phyloP scores from a whole-genome alignment of 2,329 filamentous ascomycete species.

The Rhynchosporium secalis region DNA sequence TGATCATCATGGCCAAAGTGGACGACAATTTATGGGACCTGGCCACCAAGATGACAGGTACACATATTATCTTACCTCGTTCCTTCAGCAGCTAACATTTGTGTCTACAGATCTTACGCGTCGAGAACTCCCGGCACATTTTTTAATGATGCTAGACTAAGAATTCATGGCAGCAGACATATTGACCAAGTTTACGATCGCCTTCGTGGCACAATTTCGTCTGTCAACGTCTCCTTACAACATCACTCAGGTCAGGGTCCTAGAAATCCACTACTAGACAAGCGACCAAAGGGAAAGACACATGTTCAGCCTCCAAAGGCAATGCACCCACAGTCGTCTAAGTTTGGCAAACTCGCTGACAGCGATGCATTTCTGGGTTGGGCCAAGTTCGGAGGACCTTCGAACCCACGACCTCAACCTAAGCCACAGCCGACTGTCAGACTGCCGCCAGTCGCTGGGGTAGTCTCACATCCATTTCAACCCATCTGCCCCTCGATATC shows the following conservation, averaged over 20 bases:
- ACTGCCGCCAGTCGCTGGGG: not conserved
- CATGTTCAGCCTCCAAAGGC: not conserved
- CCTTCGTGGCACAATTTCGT: not conserved
- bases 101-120: not conserved
- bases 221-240: not conserved
- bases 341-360: not conserved
- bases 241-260: not conserved
- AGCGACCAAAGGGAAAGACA: not conserved
- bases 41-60: not conserved
- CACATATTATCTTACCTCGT: not conserved
- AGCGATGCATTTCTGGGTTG: not conserved
- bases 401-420: no score
- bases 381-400: not conserved
- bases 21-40: not conserved
- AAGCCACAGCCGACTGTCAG: not conserved
- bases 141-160: slow-evolving; percentile 11
- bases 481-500: not conserved
- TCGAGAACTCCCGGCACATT: not conserved
- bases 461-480: not conserved
- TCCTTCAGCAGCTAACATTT: not conserved
- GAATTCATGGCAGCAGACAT: not conserved
- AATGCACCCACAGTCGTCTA: not conserved
- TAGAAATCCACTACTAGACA: not conserved
- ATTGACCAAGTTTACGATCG: not conserved
- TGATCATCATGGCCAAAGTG: not conserved